Percentiles rank a stretch among this genome's conserved stretches.
phyloP scores from a whole-genome alignment of 371 early-diverging fungal species.

The Mucor circinelloides region DNA sequence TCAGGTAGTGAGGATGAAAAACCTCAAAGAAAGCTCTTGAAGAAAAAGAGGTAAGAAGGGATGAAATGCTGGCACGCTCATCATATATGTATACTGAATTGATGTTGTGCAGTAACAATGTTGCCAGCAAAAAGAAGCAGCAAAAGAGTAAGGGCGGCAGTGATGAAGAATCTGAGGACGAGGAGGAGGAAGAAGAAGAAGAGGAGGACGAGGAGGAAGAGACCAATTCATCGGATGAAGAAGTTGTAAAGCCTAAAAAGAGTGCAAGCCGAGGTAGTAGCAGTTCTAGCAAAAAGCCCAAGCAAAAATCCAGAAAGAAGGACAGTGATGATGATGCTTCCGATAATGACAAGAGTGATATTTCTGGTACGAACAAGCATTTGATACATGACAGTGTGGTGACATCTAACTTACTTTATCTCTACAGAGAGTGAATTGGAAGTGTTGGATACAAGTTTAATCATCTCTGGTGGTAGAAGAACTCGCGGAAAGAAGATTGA shows the following conservation, averaged over 20 bases:
- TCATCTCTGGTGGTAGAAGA: conserved; percentile 67
- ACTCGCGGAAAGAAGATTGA: conserved; percentile 76
- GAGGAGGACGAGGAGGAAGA: conserved; percentile 19
- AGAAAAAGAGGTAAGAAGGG: conserved; percentile 1
- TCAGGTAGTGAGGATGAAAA: conserved; percentile 4
- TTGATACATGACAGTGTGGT: not conserved
- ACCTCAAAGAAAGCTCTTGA: not conserved
- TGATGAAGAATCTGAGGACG: not conserved
- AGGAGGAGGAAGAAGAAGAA: conserved; percentile 17
- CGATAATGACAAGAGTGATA: conserved; percentile 11
- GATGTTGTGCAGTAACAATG: not conserved
- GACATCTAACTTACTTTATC: not conserved
- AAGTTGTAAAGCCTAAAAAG: conserved; percentile 7
- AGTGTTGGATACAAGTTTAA: conserved; percentile 62
- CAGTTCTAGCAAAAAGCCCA: not conserved
- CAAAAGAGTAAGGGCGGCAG: not conserved
- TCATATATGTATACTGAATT: not conserved
- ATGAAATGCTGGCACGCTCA: not conserved
- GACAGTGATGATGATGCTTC: conserved; percentile 17
- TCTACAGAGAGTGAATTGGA: conserved; percentile 60
- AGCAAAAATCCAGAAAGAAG: not conserved
- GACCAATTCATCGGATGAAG: conserved; percentile 17
- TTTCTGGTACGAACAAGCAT: conserved; percentile 5
- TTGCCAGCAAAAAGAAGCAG: not conserved
- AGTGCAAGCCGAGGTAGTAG: not conserved